Evolutionary conservation across 1,284 basidiomycete genomes (phyloP).

Genomic region (Ganoderma sinense): DNA sequence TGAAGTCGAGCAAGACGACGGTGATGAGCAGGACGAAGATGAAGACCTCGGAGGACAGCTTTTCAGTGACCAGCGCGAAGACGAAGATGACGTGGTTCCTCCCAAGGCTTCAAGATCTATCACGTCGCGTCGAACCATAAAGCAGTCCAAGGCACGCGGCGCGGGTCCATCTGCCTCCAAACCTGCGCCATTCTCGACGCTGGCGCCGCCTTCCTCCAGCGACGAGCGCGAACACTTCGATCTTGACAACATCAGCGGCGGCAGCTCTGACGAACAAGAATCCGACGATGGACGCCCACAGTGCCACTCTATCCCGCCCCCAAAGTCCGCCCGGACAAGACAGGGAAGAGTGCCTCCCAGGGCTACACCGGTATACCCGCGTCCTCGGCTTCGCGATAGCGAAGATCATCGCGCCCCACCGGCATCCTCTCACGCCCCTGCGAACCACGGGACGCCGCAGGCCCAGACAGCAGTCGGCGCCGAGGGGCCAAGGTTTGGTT

Average conservation of each 20-base stretch:
- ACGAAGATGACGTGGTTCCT: slow-evolving; percentile 21
- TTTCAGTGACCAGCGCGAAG: slow-evolving; percentile 36
- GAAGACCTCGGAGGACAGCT: slow-evolving; percentile 32
- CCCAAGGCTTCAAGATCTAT: slow-evolving; percentile 4
- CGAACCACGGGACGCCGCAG: slow-evolving; percentile 13
- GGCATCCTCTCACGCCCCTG: slow-evolving; percentile 10
- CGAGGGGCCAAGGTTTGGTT: slow-evolving; percentile 25
- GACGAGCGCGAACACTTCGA: slow-evolving; percentile 43
- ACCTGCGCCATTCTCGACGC: slow-evolving; percentile 18
- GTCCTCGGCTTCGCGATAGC: slow-evolving; percentile 5
- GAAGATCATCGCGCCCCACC: neutral
- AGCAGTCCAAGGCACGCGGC: slow-evolving; percentile 8
- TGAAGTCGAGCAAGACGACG: slow-evolving; percentile 35
- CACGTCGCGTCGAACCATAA: slow-evolving; percentile 16
- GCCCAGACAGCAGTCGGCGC: slow-evolving; percentile 5
- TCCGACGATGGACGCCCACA: slow-evolving; percentile 24
- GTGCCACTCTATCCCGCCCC: slow-evolving; percentile 5
- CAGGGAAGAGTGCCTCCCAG: neutral
- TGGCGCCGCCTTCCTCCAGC: slow-evolving; percentile 5
- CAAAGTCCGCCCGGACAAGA: neutral
- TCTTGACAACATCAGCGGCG: slow-evolving; percentile 39
- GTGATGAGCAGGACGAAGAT: slow-evolving; percentile 30
- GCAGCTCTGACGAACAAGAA: slow-evolving; percentile 33
- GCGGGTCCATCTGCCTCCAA: slow-evolving; percentile 5
- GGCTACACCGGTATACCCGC: neutral